phyloP scores from a whole-genome alignment of 345 rosid genomes.

The Luvunga scandens region DNA sequence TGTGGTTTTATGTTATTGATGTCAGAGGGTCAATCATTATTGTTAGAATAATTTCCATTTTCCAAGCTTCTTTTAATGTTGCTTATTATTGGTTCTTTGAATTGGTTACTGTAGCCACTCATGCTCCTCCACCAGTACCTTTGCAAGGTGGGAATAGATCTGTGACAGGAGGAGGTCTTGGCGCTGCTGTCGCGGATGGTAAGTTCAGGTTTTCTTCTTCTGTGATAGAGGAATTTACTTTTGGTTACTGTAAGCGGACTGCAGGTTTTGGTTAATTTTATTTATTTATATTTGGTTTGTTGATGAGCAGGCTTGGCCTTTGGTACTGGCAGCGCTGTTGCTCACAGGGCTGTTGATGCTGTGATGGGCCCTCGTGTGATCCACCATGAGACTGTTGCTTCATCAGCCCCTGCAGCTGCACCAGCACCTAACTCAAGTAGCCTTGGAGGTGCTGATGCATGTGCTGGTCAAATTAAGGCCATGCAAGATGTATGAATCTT shows the following conservation, averaged over 20 bases:
- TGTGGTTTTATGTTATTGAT: too few species aligned
- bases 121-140: conserved; percentile 24
- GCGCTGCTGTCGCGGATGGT: conserved; percentile 27
- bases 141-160: conserved; percentile 5
- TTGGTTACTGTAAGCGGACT: not conserved
- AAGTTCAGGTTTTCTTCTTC: not conserved
- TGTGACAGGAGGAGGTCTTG: conserved; percentile 15
- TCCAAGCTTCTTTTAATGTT: too few species aligned
- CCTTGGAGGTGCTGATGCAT: conserved; percentile 33
- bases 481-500: conserved; percentile 37
- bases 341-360: conserved; percentile 48
- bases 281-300: not conserved
- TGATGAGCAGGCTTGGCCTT: conserved; percentile 34
- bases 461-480: conserved; percentile 41
- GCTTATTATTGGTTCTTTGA: not conserved
- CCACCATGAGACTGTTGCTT: conserved; percentile 36
- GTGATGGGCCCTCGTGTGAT: conserved; percentile 48
- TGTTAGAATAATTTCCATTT: too few species aligned
- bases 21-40: too few species aligned
- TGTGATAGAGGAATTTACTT: not conserved
- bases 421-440: conserved; percentile 17
- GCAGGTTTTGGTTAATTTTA: not conserved
- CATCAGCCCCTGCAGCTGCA: conserved; percentile 33
- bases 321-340: conserved; percentile 45
- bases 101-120: conserved; percentile 11